Evolutionary conservation across 805 yeast species (phyloP).

Genomic region (Candida coquimbonensis): DNA sequence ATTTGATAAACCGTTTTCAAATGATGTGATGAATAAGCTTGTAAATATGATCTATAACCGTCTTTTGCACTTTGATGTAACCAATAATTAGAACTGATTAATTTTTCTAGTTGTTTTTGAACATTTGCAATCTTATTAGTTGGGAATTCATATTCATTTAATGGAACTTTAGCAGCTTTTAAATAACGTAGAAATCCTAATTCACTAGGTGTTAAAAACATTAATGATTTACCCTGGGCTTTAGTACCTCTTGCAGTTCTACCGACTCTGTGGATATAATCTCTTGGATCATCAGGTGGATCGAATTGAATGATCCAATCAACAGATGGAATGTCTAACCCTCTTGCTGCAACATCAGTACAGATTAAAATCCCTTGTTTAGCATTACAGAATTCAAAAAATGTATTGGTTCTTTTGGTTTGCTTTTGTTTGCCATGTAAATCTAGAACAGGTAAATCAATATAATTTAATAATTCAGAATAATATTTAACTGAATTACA

Average conservation of each 20-base stretch:
- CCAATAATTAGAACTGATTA: constrained; percentile 88
- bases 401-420: constrained; percentile 96
- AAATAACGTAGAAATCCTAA: constrained; percentile 90
- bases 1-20: constrained; percentile 94
- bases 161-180: constrained; percentile 94
- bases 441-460: constrained; percentile 93
- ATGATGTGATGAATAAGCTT: constrained; percentile 96
- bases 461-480: constrained; percentile 90
- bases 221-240: constrained; percentile 88
- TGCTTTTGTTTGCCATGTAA: constrained; percentile 98
- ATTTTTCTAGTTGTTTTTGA: constrained; percentile 86
- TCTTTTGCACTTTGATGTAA: constrained; percentile 94
- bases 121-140: constrained; percentile 90
- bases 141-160: constrained; percentile 97
- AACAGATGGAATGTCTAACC: constrained; percentile 95
- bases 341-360: constrained; percentile 99
- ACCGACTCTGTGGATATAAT: constrained; percentile 97
- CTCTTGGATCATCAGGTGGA: constrained; percentile 99
- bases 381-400: constrained; percentile 97
- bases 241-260: constrained; percentile 93
- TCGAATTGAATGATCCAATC: constrained; percentile 99
- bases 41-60: constrained; percentile 93
- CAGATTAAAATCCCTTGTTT: constrained; percentile 88
- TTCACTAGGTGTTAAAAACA: constrained; percentile 93
- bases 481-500: constrained; percentile 96